These are phyloP conservation scores for Colletotrichum zoysiae DNA, from an alignment of 2,329 filamentous ascomycete genomes.

Conservation along the genomic window DNA sequence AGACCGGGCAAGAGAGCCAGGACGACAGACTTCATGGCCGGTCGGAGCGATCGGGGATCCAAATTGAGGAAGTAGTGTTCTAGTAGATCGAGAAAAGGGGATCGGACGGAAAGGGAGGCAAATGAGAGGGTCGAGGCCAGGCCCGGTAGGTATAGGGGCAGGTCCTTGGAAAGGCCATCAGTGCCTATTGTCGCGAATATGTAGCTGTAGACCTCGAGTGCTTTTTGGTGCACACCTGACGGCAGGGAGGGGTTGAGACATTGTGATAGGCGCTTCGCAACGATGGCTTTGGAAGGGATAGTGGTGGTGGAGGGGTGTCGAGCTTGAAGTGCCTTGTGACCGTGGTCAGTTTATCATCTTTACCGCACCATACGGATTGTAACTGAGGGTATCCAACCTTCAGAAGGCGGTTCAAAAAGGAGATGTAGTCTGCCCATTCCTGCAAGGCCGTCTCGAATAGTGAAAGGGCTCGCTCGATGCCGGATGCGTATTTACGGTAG, in stretches of 20 bases:
- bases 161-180: constrained; percentile 83
- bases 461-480: constrained; percentile 86
- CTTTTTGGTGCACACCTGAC: constrained; percentile 97
- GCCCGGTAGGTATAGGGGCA: constrained; percentile 90
- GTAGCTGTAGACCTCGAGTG: constrained; percentile 91
- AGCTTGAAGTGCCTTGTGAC: constrained; percentile 82
- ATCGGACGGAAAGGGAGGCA: constrained; percentile 90
- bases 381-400: constrained; percentile 72
- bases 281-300: constrained; percentile 84
- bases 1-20: constrained; percentile 90
- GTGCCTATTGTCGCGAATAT: constrained; percentile 89
- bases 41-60: constrained; percentile 78
- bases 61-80: constrained; percentile 84
- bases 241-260: constrained; percentile 94
- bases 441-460: constrained; percentile 94
- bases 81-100: constrained; percentile 85
- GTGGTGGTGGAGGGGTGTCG: constrained; percentile 78
- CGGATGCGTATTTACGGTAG: constrained; percentile 90
- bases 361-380: not conserved
- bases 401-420: constrained; percentile 89
- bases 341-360: constrained; percentile 10
- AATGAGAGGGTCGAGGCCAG: constrained; percentile 92
- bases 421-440: constrained; percentile 99
- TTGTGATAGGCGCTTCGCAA: constrained; percentile 93
- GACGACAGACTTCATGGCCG: constrained; percentile 90